Evolutionary conservation across 2,329 filamentous ascomycete species (phyloP).

Genomic region (Fusarium euwallaceae): DNA sequence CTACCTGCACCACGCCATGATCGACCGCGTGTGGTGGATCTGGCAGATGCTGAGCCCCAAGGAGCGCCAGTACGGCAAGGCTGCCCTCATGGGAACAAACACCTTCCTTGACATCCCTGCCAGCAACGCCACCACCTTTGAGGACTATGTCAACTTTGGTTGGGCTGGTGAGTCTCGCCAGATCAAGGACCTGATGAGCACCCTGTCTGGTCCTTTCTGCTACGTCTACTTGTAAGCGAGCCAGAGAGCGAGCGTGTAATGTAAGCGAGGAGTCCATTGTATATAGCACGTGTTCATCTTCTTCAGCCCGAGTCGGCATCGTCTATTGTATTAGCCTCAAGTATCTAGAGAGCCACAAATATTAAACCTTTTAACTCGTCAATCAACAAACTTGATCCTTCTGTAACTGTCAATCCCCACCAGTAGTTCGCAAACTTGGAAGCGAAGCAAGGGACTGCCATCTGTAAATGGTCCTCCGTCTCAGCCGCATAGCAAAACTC

Average conservation of each 20-base stretch:
- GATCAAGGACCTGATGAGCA: constrained; percentile 52
- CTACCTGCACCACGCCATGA: constrained; percentile 51
- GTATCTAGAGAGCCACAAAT: background rate
- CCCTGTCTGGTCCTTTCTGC: constrained; percentile 51
- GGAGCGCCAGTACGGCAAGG: constrained; percentile 37
- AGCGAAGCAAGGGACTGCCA: background rate
- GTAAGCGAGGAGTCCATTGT: background rate
- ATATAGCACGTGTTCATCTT: constrained; percentile 8
- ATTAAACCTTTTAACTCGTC: background rate
- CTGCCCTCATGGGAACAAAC: constrained; percentile 42
- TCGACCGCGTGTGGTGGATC: constrained; percentile 48
- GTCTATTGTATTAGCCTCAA: background rate
- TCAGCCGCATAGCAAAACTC: background rate
- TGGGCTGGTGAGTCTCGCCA: constrained; percentile 39
- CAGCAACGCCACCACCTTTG: constrained; percentile 42
- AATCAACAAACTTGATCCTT: background rate
- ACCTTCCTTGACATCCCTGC: constrained; percentile 43
- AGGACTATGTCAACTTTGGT: constrained; percentile 47
- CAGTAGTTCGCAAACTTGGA: background rate
- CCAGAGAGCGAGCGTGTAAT: background rate
- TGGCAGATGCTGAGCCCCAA: constrained; percentile 48
- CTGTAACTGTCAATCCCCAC: background rate
- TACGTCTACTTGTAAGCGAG: constrained; percentile 49
- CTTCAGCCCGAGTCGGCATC: constrained; percentile 2
- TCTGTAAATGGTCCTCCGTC: background rate